Evolutionary conservation across 371 early-diverging fungal genomes (phyloP).

Genomic region (Furculomyces boomerangus): DNA sequence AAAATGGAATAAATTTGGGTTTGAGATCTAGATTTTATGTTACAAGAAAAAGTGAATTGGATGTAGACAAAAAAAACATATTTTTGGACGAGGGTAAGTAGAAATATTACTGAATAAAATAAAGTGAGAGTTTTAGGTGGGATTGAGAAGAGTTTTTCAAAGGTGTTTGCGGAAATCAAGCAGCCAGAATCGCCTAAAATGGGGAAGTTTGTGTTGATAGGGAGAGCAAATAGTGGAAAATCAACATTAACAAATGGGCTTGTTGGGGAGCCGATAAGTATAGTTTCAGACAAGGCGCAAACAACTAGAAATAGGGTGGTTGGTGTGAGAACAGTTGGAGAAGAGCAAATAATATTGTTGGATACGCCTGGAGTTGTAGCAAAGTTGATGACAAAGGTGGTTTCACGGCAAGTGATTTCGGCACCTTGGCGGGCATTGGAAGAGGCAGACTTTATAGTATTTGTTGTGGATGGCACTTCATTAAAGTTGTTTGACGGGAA

Average conservation of each 20-base stretch:
- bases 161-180: conserved; percentile 13
- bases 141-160: no score
- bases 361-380: conserved; percentile 46
- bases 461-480: conserved; percentile 41
- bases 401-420: conserved; percentile 41
- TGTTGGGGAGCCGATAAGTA: conserved; percentile 34
- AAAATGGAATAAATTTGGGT: no score
- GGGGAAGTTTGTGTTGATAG: conserved; percentile 41
- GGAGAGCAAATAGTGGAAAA: conserved; percentile 67
- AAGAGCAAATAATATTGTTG: conserved; percentile 40
- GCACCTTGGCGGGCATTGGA: conserved; percentile 52
- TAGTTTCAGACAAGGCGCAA: conserved; percentile 54
- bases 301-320: conserved; percentile 48
- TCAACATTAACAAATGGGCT: conserved; percentile 58
- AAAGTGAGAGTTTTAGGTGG: no score
- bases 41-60: no score
- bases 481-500: conserved; percentile 24
- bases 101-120: no score
- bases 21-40: no score
- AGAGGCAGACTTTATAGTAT: conserved; percentile 42
- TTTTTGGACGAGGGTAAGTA: no score
- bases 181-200: conserved; percentile 47
- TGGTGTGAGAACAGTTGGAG: conserved; percentile 34
- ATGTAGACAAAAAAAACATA: no score
- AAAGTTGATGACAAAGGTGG: conserved; percentile 18